phyloP scores from a whole-genome alignment of 2,329 filamentous ascomycete species.

The Westerdykella aurantiaca region DNA sequence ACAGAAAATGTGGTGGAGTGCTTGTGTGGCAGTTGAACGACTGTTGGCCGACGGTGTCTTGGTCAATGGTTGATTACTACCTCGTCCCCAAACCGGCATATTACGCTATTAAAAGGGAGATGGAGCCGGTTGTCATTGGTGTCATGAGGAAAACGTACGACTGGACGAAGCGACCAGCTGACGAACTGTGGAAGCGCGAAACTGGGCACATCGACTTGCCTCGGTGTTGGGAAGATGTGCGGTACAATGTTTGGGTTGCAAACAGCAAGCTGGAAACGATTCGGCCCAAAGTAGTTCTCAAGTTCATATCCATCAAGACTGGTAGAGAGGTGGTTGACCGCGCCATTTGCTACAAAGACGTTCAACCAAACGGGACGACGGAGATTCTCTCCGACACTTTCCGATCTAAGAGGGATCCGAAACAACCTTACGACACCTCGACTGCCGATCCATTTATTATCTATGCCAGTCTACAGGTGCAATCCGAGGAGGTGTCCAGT shows the following conservation, averaged over 20 bases:
- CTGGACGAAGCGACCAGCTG: conserved; percentile 19
- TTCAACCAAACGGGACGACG: conserved; percentile 16
- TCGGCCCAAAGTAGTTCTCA: conserved; percentile 6
- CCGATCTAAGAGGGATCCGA: background rate
- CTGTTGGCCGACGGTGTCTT: conserved; percentile 22
- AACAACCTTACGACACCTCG: conserved; percentile 7
- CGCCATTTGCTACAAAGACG: conserved; percentile 3
- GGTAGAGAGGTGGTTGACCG: conserved; percentile 7
- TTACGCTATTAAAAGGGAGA: conserved; percentile 17
- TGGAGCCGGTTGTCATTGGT: conserved; percentile 14
- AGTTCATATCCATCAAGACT: conserved; percentile 11
- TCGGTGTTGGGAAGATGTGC: conserved; percentile 13
- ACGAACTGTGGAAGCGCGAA: conserved; percentile 24
- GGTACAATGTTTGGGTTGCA: conserved; percentile 17
- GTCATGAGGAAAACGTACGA: conserved; percentile 10
- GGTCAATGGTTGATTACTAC: conserved; percentile 21
- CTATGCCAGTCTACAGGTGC: conserved; percentile 6
- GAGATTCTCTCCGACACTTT: conserved; percentile 8
- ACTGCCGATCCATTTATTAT: conserved; percentile 17
- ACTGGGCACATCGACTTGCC: conserved; percentile 24
- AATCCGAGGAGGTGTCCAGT: conserved; percentile 7
- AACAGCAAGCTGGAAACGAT: conserved; percentile 6
- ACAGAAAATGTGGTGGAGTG: conserved; percentile 17
- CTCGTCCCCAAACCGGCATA: conserved; percentile 17
- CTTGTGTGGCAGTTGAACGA: conserved; percentile 26